Evolutionary conservation across 352 stramenopile species (phyloP).

Genomic region (Pythium aphanidermatum): DNA sequence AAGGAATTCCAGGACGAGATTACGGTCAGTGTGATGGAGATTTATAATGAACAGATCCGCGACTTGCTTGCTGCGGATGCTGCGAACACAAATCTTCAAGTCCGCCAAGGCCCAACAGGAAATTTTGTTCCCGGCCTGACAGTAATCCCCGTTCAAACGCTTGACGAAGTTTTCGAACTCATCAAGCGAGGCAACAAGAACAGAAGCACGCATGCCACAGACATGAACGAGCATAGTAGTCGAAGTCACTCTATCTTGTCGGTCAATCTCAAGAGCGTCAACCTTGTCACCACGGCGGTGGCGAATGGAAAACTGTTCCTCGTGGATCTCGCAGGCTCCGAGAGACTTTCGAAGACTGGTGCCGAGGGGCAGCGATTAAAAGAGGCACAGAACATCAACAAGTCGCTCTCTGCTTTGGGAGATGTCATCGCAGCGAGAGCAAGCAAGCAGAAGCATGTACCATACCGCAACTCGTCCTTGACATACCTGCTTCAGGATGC

Average conservation of each 20-base stretch:
- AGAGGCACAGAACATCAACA: conserved; percentile 93
- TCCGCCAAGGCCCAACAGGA: conserved; percentile 72
- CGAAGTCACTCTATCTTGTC: conserved; percentile 86
- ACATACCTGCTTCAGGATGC: conserved; percentile 93
- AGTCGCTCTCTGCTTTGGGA: conserved; percentile 92
- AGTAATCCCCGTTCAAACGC: conserved; percentile 57
- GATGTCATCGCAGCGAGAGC: conserved; percentile 94
- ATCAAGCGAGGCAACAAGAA: conserved; percentile 86
- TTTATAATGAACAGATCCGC: conserved; percentile 95
- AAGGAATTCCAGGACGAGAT: conserved; percentile 84
- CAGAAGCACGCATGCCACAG: conserved; percentile 74
- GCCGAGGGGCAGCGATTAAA: conserved; percentile 84
- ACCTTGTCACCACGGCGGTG: conserved; percentile 68
- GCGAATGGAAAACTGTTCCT: conserved; percentile 80
- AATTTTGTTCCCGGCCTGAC: conserved; percentile 85
- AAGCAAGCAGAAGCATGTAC: conserved; percentile 89
- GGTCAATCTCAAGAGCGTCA: conserved; percentile 77
- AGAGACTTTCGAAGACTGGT: conserved; percentile 87
- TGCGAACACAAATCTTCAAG: conserved; percentile 73
- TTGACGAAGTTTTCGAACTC: conserved; percentile 81
- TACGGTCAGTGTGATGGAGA: conserved; percentile 92
- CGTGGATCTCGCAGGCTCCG: conserved; percentile 87
- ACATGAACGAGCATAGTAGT: conserved; percentile 90
- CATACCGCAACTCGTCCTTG: conserved; percentile 93
- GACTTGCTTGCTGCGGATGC: conserved; percentile 89